A percentile compares a stretch with the other conserved stretches of the same genome.
Conservation (phyloP, 208 protist species). For the Crithidia fasciculata region DNA sequence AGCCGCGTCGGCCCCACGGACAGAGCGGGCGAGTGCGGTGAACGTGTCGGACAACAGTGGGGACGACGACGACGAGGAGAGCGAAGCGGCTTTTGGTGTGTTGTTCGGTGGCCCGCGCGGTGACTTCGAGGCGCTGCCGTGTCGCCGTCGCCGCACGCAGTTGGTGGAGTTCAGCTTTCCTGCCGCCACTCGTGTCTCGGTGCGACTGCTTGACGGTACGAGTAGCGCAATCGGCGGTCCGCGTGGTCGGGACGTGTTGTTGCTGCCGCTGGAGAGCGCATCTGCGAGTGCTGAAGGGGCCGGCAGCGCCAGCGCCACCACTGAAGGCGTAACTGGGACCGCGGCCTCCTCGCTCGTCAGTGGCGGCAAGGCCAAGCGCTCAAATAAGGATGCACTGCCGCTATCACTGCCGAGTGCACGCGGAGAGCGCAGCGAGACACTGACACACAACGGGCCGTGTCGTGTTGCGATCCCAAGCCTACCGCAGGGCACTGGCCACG, state of each 20-base stretch:
- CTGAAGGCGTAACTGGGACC: background rate
- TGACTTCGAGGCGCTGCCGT: slow-evolving; percentile 32
- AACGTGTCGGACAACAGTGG: slow-evolving; percentile 16
- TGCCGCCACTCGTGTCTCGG: slow-evolving; percentile 27
- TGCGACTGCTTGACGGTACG: slow-evolving; percentile 12
- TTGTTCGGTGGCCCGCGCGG: background rate
- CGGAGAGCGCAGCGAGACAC: slow-evolving; percentile 1
- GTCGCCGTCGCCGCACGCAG: slow-evolving; percentile 22
- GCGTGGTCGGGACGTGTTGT: slow-evolving; percentile 21
- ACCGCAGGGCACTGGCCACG: slow-evolving; percentile 7
- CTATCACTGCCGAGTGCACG: slow-evolving; percentile 16
- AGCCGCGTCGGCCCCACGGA: background rate
- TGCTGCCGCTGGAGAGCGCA: slow-evolving; percentile 33
- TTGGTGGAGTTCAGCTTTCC: slow-evolving; percentile 32
- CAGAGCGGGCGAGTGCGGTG: slow-evolving; percentile 15
- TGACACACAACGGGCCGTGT: slow-evolving; percentile 33
- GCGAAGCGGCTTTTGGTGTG: background rate
- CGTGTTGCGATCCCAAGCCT: slow-evolving; percentile 26
- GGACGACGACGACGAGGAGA: slow-evolving; percentile 10
- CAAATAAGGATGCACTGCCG: background rate
- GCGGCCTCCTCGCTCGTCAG: background rate
- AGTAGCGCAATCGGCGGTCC: slow-evolving; percentile 7
- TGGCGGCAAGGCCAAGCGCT: background rate
- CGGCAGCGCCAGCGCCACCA: background rate
- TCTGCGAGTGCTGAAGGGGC: slow-evolving; percentile 10